A percentile compares a stretch with the other conserved stretches of the same genome.
These are phyloP conservation scores for Phytophthora melonis DNA, from an alignment of 352 stramenopile genomes.

Conservation along the genomic window DNA sequence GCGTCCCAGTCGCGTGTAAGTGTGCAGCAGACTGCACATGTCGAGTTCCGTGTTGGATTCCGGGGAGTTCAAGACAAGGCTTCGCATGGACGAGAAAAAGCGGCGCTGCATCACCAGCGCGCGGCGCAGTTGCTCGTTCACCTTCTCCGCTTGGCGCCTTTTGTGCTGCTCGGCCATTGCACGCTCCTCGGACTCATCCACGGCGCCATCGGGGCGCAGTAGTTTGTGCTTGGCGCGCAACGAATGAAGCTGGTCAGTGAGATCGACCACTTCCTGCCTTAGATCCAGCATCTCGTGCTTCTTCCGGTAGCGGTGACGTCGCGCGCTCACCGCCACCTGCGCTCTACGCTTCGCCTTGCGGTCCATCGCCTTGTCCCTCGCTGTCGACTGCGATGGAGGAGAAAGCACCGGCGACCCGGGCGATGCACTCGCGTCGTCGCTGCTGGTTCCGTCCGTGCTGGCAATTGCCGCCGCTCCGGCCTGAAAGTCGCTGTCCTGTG, in stretches of 20 bases:
- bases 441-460: slow-evolving; percentile 21
- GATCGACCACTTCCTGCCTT: slow-evolving; percentile 43
- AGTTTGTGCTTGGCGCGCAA: slow-evolving; percentile 47
- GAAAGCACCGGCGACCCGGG: slow-evolving; percentile 5
- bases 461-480: background rate
- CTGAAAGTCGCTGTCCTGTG: slow-evolving; percentile 1
- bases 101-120: slow-evolving; percentile 57
- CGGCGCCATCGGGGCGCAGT: slow-evolving; percentile 27
- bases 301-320: slow-evolving; percentile 43
- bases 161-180: slow-evolving; percentile 45
- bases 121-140: slow-evolving; percentile 61
- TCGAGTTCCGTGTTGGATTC: slow-evolving; percentile 50
- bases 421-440: slow-evolving; percentile 20
- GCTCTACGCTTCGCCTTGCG: slow-evolving; percentile 29
- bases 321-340: slow-evolving; percentile 35
- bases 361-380: slow-evolving; percentile 8
- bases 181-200: slow-evolving; percentile 44
- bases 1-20: slow-evolving; percentile 58
- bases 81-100: slow-evolving; percentile 55
- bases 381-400: background rate
- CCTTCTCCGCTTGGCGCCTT: slow-evolving; percentile 38
- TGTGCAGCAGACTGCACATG: slow-evolving; percentile 63
- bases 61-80: slow-evolving; percentile 38
- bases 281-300: slow-evolving; percentile 57
- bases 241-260: slow-evolving; percentile 41